Evolutionary conservation across 176 grass and related monocot species (phyloP), one percentile per base, ranked within the genome.

Genomic region (Rhipidocladum racemiflorum): DNA sequence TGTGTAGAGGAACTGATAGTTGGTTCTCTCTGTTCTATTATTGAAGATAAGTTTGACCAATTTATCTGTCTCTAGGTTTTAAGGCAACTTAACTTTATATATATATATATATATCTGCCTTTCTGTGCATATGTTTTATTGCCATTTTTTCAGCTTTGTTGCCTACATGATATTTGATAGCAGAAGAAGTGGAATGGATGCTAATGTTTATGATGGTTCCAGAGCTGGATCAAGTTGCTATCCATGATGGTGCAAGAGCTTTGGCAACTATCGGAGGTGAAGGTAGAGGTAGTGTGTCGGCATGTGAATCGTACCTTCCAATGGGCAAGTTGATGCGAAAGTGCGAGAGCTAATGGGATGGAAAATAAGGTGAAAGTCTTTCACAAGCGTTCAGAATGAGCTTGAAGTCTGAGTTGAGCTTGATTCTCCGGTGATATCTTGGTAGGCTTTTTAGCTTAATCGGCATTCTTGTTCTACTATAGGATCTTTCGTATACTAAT

Each of bases 291-390:
- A 71, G 36, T 0, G 84, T 98, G 36, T 88, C 90, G 34, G 92
- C 92, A 39, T 95, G 92, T 57, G 95, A 98, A 65, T 93, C 95
- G 15, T 93, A 95, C 76, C 88, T 98, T 80, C 95, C 92, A 11
- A 98, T 98, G 92, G 92, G 91, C 51, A 98, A 98, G 80, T 51
- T 98, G 42, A 84, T 89, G 89, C 84, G 88, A 21, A 94, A 61
- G 95, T 95, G 32, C 72, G 38, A 81, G 81, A 68, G 61, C 65
- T 40, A 98, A 98, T 84, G 55, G 76, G 57, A 91, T 98, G 92
- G 86, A 93, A 67, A 86, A 84, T 18, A 95, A 88, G 74, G 78
- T 98, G 13, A 95, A 86, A 24, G 27, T 95, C 28, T 93, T 91
- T 67, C 87, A 87, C 16, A 94, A 91, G 85, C 90, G 90, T 15